Evolutionary conservation across 805 yeast genomes (phyloP), one percentile per base, ranked within the genome.

Genomic region (Priceomyces haplophilus): DNA sequence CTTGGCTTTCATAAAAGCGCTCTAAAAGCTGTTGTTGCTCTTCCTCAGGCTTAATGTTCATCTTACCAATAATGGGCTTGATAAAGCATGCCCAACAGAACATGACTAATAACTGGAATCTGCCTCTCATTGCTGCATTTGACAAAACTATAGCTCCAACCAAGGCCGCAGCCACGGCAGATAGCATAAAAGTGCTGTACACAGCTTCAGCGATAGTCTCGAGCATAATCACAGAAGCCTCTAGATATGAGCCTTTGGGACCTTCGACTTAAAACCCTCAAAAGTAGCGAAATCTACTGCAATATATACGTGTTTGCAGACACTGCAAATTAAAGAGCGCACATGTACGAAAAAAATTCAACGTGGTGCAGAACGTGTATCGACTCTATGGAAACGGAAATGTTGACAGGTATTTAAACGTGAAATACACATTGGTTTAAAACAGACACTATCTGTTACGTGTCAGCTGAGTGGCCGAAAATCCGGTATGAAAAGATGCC

Each of bases 1-100:
- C 95, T 63, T 87, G 95, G 36, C 79, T 79, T 53, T 78, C 77
- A 65, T 86, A 86, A 58, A 86, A 86, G 19, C 74, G 65, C 59
- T 87, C 95, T 44, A 83, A 70, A 3, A 79, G 76, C 27, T 73
- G 73, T 54, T 80, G 84, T 55, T 82, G 88, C 10, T 18, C 35
- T 41, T 73, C 68, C 6, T 53, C 50, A 10, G 56, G 46, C n/a
- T 55, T 53, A 4, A 40, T 47, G 51, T 30, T 67, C 39, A 41
- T 62, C 48, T 48, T 72, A 56, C 40, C 59, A 49, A 61, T 27
- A 38, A 80, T 68, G 2, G 88, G 88, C 54, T 78, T 80, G 47
- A 83, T 49, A 51, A 82, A 83, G 52, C 88, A 82, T 38, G 70
- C 67, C 73, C 73, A 69, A 8, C 59, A 55, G 45, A 69, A 69